These are phyloP conservation scores for Penicillium sp. DNA, from an alignment of 2,329 filamentous ascomycete species.

Conservation along the genomic window DNA sequence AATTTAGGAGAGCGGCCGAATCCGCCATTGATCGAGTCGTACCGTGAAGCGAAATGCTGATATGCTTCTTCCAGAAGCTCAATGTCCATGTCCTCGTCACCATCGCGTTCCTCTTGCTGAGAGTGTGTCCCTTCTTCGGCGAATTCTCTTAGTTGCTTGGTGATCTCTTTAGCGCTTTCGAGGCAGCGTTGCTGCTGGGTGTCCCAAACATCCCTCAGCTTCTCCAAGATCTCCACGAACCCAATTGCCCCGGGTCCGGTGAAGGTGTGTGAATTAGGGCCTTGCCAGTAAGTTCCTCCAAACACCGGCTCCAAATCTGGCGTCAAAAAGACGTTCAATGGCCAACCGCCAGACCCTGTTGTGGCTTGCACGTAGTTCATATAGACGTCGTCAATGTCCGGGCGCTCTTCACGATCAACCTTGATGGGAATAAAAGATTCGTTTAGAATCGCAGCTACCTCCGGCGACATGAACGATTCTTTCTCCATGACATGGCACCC, in stretches of 20 bases:
- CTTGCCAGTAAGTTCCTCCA: conserved; percentile 94
- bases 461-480: conserved; percentile 83
- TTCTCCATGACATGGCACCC: conserved; percentile 89
- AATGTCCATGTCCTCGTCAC: conserved; percentile 74
- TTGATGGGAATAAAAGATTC: conserved; percentile 86
- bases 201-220: conserved; percentile 73
- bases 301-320: conserved; percentile 92
- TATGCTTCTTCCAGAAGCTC: conserved; percentile 91
- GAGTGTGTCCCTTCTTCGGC: conserved; percentile 77
- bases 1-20: conserved; percentile 86
- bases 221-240: conserved; percentile 80
- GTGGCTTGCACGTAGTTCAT: conserved; percentile 98
- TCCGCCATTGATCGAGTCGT: conserved; percentile 75
- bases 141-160: conserved; percentile 79
- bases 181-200: conserved; percentile 82
- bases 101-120: conserved; percentile 45
- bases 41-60: conserved; percentile 75
- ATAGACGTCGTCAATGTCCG: conserved; percentile 92
- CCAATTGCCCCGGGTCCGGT: conserved; percentile 64
- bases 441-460: conserved; percentile 82
- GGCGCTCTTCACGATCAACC: conserved; percentile 89
- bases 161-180: conserved; percentile 79
- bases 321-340: conserved; percentile 93
- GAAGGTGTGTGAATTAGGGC: conserved; percentile 61
- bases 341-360: conserved; percentile 88